Base-by-base conservation (phyloP, 225 moss, liverwort and hornwort species). In the Bryoerythrophyllum caledonicum region DNA sequence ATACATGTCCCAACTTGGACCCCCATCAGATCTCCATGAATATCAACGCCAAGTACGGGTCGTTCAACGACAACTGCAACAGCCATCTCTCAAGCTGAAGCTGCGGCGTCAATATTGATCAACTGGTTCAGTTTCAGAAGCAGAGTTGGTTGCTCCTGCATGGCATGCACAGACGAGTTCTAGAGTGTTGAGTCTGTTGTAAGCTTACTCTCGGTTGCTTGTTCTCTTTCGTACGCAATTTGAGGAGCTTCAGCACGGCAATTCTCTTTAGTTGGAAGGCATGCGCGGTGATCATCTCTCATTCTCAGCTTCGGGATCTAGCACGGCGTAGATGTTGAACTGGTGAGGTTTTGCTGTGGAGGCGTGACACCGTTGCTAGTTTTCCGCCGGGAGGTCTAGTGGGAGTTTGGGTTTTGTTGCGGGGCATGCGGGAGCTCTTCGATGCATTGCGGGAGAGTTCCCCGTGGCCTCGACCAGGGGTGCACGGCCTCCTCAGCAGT, bases 361-460 rank as follows among this genome's bases (percentile, higher is more conserved):
- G 14, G 14, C 3, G 12, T n/a, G n/a, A n/a, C n/a, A n/a, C n/a
- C n/a, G n/a, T n/a, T n/a, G n/a, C n/a, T n/a, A n/a, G n/a, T n/a
- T n/a, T n/a, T n/a, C n/a, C n/a, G 44, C 12, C 21, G 3, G 20
- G 34, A 16, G 48, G 24, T 27, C 20, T 19, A 6, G 26, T 41
- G 3, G n/a, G 27, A 27, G 28, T 67, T n/a, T 1, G 17, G 15
- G 25, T 53, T 55, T 41, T 26, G 16, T 12, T 19, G 63, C 34
- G 67, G 81, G 79, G 55, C 72, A 88, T 88, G 85, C 68, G 82
- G 82, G 77, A 80, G 54, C 53, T 64, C 30, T 49, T 59, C 87
- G 59, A 88, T 88, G 87, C 78, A 82, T 65, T 82, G 82, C 20
- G 72, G 65, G 72, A 82, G 54, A 7, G 77, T 81, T 7, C 44